Percentiles rank a stretch among this genome's conserved stretches.
These are phyloP conservation scores for Termitomyces sp. DNA, from an alignment of 768 basidiomycete genomes.

Conservation along the genomic window DNA sequence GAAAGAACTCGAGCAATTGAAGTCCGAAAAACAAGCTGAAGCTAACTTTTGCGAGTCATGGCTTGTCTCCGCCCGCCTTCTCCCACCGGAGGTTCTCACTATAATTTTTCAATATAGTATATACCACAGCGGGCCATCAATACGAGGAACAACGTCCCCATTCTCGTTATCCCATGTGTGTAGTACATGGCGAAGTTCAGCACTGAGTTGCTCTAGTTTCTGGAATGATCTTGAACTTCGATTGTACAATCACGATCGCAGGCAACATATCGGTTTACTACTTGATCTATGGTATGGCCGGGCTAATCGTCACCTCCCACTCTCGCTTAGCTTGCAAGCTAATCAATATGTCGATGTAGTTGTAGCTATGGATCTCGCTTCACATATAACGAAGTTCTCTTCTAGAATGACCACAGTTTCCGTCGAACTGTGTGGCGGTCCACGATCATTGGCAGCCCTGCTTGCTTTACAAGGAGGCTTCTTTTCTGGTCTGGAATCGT, in stretches of 20 bases:
- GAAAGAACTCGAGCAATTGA: neutral
- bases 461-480: neutral
- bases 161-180: constrained; percentile 1
- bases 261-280: neutral
- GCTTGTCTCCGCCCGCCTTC: neutral
- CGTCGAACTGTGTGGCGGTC: neutral
- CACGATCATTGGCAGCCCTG: neutral
- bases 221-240: neutral
- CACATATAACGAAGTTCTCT: neutral
- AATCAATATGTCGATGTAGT: too few relatives aligned
- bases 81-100: constrained; percentile 1
- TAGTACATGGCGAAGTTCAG: neutral
- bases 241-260: neutral
- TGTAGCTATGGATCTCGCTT: neutral
- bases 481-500: neutral
- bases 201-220: neutral
- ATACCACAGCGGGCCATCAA: neutral
- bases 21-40: neutral
- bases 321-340: neutral
- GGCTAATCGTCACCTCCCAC: neutral
- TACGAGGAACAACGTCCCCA: neutral
- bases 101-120: constrained; percentile 1
- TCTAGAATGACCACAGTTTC: neutral
- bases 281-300: neutral
- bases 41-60: neutral